Evolutionary conservation across 305 asterid genomes (phyloP).

Genomic region (Ajuga reptans): DNA sequence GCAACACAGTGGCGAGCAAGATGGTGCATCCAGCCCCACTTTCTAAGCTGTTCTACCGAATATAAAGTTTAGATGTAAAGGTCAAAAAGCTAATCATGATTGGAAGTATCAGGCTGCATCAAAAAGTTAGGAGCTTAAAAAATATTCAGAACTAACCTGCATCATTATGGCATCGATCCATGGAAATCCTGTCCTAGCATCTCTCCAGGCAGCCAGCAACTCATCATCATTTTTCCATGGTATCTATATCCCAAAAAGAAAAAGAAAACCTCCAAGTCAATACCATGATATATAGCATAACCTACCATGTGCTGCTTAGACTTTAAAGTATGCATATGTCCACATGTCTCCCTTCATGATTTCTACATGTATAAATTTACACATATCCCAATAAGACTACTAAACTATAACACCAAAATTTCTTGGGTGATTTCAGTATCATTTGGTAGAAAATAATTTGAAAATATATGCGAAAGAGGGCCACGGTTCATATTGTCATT

Average conservation of each 20-base stretch:
- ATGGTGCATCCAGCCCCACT: constrained; percentile 99
- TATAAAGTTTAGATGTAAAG: constrained; percentile 1
- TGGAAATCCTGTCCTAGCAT: constrained; percentile 84
- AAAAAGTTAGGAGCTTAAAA: constrained; percentile 1
- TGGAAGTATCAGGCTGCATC: background rate
- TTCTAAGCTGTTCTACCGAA: constrained; percentile 45
- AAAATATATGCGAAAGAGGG: background rate
- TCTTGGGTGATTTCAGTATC: background rate
- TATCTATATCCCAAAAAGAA: constrained; percentile 33
- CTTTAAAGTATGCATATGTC: background rate
- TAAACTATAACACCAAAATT: background rate
- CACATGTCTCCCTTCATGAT: background rate
- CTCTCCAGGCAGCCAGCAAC: constrained; percentile 86
- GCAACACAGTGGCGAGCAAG: constrained; percentile 95
- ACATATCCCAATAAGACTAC: background rate
- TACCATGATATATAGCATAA: background rate
- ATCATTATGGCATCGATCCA: constrained; percentile 96
- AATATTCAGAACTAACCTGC: constrained; percentile 44
- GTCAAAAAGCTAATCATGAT: background rate
- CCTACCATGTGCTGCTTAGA: background rate
- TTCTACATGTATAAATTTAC: background rate
- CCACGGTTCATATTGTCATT: background rate
- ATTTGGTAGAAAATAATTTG: background rate
- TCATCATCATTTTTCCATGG: constrained; percentile 82
- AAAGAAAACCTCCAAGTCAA: background rate